These are phyloP conservation scores for Knoxia roxburghii DNA, from an alignment of 257 asterid genomes.

Conservation along the genomic window DNA sequence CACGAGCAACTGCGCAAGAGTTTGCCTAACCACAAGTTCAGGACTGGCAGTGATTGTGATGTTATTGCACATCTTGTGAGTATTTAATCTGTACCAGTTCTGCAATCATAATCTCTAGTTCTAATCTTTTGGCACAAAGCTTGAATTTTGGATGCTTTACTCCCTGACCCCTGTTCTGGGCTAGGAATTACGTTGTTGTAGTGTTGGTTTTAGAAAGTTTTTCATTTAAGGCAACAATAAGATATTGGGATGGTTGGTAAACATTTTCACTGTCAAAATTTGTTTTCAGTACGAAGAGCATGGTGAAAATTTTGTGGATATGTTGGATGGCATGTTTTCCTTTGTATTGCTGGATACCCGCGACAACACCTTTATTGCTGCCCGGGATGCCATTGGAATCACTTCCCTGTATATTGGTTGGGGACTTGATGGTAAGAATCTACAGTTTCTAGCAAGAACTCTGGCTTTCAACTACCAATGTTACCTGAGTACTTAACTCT, in stretches of 20 bases:
- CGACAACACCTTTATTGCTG: slow-evolving; percentile 79
- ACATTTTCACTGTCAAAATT: not conserved
- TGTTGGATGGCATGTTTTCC: slow-evolving; percentile 97
- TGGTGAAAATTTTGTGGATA: slow-evolving; percentile 82
- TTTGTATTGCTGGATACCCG: slow-evolving; percentile 84
- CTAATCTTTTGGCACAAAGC: too few species aligned
- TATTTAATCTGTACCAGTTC: not conserved
- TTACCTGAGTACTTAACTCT: too few species aligned
- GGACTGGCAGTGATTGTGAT: slow-evolving; percentile 92
- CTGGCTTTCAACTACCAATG: not conserved
- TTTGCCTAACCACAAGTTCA: slow-evolving; percentile 73
- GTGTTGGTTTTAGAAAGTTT: too few species aligned
- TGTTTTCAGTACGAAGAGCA: slow-evolving; percentile 72
- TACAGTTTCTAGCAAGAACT: not conserved
- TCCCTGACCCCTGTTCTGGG: too few species aligned
- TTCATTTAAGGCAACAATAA: too few species aligned
- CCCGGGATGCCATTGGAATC: slow-evolving; percentile 95
- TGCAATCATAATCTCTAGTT: too few species aligned
- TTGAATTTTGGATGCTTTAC: too few species aligned
- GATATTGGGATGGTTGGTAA: too few species aligned
- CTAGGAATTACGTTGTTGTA: too few species aligned
- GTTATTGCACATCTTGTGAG: slow-evolving; percentile 99
- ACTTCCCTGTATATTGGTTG: slow-evolving; percentile 93
- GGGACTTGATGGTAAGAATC: slow-evolving; percentile 83
- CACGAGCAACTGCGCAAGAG: slow-evolving; percentile 63